These are phyloP conservation scores for Podila verticillata DNA, from an alignment of 192 early-diverging fungal genomes.

Conservation along the genomic window DNA sequence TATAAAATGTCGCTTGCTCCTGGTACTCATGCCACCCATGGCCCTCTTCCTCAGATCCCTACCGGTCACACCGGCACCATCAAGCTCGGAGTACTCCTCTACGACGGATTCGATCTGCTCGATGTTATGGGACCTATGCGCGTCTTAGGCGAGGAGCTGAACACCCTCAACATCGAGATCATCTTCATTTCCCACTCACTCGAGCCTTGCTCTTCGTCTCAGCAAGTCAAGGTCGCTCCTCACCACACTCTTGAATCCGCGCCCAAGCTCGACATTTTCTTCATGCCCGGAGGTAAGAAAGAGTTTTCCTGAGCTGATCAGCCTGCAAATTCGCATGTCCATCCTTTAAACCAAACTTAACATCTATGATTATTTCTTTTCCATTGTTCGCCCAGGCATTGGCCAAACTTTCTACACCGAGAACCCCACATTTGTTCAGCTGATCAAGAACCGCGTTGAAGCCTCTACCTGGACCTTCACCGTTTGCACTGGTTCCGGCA, in stretches of 20 bases:
- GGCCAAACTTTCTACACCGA: conserved; percentile 15
- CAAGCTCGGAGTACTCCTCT: conserved; percentile 9
- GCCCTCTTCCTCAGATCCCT: background rate
- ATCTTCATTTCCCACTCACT: conserved; percentile 12
- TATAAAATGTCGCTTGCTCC: background rate
- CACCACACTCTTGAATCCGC: conserved; percentile 32
- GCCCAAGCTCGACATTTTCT: conserved; percentile 42
- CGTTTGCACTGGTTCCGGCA: conserved; percentile 58
- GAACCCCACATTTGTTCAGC: background rate
- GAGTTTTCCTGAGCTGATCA: background rate
- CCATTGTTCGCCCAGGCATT: background rate
- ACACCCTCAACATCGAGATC: conserved; percentile 33
- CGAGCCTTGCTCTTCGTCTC: conserved; percentile 22
- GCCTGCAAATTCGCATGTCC: background rate
- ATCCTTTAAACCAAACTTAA: background rate
- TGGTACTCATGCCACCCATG: background rate
- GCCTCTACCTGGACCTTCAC: conserved; percentile 47
- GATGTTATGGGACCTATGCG: conserved; percentile 10
- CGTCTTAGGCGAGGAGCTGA: conserved; percentile 19
- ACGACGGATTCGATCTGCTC: conserved; percentile 13
- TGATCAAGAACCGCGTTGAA: conserved; percentile 11
- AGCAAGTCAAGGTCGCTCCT: conserved; percentile 28
- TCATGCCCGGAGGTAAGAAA: conserved; percentile 48
- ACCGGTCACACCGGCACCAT: background rate
- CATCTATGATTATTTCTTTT: background rate